Conservation (phyloP, 1,139 yeast genomes). For the Martiniozyma asiatica region DNA sequence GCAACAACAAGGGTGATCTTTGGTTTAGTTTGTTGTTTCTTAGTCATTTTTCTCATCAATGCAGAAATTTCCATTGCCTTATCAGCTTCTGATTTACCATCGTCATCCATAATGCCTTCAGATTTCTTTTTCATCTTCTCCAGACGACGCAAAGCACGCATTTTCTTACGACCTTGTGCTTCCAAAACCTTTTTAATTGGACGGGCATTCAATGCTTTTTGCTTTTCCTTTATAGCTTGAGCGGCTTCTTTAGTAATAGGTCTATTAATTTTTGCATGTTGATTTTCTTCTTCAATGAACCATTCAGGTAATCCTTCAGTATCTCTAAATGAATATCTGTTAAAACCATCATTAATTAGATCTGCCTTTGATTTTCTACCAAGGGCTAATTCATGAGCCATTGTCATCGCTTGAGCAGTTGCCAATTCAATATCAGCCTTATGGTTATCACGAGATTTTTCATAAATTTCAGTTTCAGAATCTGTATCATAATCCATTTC, state of each 20-base stretch:
- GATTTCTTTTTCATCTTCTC: slow-evolving; percentile 92
- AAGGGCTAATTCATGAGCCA: slow-evolving; percentile 89
- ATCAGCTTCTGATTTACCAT: slow-evolving; percentile 78
- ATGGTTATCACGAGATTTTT: slow-evolving; percentile 34
- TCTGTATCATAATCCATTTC: slow-evolving; percentile 37
- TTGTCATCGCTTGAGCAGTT: slow-evolving; percentile 94
- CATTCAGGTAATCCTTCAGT: slow-evolving; percentile 85
- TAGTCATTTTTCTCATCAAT: slow-evolving; percentile 66
- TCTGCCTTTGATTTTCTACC: slow-evolving; percentile 81
- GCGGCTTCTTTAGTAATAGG: slow-evolving; percentile 98
- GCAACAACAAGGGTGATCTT: slow-evolving; percentile 87
- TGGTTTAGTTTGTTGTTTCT: slow-evolving; percentile 67
- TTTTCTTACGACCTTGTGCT: slow-evolving; percentile 93
- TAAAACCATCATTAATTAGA: slow-evolving; percentile 80
- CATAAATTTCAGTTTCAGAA: slow-evolving; percentile 34
- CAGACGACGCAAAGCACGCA: slow-evolving; percentile 80
- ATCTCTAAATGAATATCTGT: slow-evolving; percentile 85
- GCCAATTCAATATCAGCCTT: slow-evolving; percentile 66
- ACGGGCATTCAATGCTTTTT: slow-evolving; percentile 85
- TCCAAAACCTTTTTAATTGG: slow-evolving; percentile 97
- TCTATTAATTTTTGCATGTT: slow-evolving; percentile 72
- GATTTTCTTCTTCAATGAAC: slow-evolving; percentile 87
- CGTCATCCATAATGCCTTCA: slow-evolving; percentile 81
- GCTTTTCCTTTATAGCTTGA: slow-evolving; percentile 77
- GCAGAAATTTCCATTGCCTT: slow-evolving; percentile 88